Base-by-base conservation (phyloP, 2,329 filamentous ascomycete species). In the Aspergillus latus region DNA sequence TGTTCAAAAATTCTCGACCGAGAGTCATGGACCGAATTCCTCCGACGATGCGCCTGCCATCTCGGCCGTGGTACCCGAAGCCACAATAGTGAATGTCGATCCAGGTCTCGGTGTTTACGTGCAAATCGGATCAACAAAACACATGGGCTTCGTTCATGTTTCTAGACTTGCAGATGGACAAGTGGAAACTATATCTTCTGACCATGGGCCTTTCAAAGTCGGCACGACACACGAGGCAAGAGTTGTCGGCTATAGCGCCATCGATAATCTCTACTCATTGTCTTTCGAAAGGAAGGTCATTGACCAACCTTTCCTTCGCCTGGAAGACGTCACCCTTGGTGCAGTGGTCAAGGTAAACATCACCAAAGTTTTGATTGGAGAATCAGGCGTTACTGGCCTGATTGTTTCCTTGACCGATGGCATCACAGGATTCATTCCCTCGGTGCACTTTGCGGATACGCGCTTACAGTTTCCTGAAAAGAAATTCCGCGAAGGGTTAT, bases 141-240 rank as follows among this genome's bases (percentile, higher is more conserved):
- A 75, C 29, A 79, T 93, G n/a, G 90, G 90, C 8, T 99, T 97
- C 68, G 92, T 95, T 21, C 94, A 99, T 72, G 95, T 99, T 62
- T 99, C 94, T 1, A 85, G 90, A 61, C 84, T 99, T 59, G 89
- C 93, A 58, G 93, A 99, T 71, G 88, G 88, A 63, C 96, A 94
- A 72, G 83, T 97, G 52, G 94, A 97, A 61, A 84, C 84, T 1
- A 79, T 99, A 4, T 89, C 90, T 11, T 85, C 90, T 61, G 80
- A 85, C 3, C 86, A 85, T 15, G 94, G 94, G 0, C 82, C 88
- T 2, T 97, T 87, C 78, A 89, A 91, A 72, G 70, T 89, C 16
- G 91, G 85, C 40, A 88, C 92, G 0, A 84, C 82, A 13, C 94
- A 99, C 74, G 84, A 86, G 50, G 91, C 88, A 40, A 87, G 94